Evolutionary conservation across 129 eudicot genomes (phyloP).

Genomic region (Lonicera japonica): DNA sequence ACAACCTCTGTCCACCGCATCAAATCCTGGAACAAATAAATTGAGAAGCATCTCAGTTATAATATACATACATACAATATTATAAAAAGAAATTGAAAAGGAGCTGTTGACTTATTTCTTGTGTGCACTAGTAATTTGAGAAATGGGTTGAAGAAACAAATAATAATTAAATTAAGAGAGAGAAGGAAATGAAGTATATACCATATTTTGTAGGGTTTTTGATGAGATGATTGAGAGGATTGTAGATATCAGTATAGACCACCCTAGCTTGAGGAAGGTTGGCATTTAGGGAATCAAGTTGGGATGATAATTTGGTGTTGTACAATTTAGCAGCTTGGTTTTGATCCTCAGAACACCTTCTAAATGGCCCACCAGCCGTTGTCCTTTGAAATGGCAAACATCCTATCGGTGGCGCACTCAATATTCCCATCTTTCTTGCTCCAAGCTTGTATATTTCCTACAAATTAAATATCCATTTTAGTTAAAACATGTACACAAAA

Average conservation of each 20-base stretch:
- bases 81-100: no score
- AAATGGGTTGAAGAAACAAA: no score
- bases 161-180: no score
- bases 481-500: no score
- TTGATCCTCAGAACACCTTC: constrained; percentile 25
- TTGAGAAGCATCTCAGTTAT: no score
- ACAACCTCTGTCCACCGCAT: constrained; percentile 29
- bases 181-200: background rate
- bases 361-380: constrained; percentile 20
- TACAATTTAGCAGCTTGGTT: constrained; percentile 36
- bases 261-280: constrained; percentile 16
- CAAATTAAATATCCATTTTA: no score
- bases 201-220: constrained; percentile 42
- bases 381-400: constrained; percentile 61
- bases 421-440: constrained; percentile 25
- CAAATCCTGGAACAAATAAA: constrained; percentile 1
- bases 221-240: constrained; percentile 24
- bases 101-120: no score
- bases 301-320: constrained; percentile 24
- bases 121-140: no score
- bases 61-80: no score
- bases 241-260: constrained; percentile 36
- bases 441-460: constrained; percentile 31
- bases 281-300: constrained; percentile 13
- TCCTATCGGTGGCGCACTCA: constrained; percentile 35